Evolutionary conservation across 768 basidiomycete genomes (phyloP).

Genomic region (Tylopilus sp.): DNA sequence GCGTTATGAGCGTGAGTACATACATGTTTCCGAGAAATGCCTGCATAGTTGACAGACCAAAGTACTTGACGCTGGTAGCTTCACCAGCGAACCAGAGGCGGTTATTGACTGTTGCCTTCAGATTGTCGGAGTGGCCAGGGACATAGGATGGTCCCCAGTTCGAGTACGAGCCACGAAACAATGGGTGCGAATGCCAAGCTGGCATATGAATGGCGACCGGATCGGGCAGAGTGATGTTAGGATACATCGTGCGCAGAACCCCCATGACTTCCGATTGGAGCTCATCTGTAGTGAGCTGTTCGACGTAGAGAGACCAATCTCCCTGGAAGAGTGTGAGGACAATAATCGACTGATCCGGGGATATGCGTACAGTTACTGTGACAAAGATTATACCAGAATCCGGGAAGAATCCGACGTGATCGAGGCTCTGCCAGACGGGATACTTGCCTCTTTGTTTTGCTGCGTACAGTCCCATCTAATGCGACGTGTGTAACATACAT

Average conservation of each 20-base stretch:
- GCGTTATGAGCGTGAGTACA: background rate
- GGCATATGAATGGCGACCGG: conserved; percentile 55
- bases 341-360: background rate
- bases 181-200: conserved; percentile 53
- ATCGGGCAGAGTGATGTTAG: conserved; percentile 48
- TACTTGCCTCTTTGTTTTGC: conserved; percentile 57
- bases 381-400: conserved; percentile 48
- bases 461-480: conserved; percentile 48
- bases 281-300: conserved; percentile 43
- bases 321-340: conserved; percentile 38
- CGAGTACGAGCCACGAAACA: conserved; percentile 48
- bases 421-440: conserved; percentile 66
- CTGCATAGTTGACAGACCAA: conserved; percentile 38
- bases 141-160: conserved; percentile 68
- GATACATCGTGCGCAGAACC: conserved; percentile 60
- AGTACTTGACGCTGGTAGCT: conserved; percentile 55
- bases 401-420: conserved; percentile 54
- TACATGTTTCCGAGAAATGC: background rate
- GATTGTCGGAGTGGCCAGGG: conserved; percentile 49
- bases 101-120: conserved; percentile 48
- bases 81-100: conserved; percentile 64
- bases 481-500: background rate
- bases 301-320: conserved; percentile 55
- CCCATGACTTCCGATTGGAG: conserved; percentile 52
- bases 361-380: conserved; percentile 24